Percentiles rank a stretch among this genome's conserved stretches.
phyloP scores from a whole-genome alignment of 139 green algal species.

The Chlorokybus atmophyticus region DNA sequence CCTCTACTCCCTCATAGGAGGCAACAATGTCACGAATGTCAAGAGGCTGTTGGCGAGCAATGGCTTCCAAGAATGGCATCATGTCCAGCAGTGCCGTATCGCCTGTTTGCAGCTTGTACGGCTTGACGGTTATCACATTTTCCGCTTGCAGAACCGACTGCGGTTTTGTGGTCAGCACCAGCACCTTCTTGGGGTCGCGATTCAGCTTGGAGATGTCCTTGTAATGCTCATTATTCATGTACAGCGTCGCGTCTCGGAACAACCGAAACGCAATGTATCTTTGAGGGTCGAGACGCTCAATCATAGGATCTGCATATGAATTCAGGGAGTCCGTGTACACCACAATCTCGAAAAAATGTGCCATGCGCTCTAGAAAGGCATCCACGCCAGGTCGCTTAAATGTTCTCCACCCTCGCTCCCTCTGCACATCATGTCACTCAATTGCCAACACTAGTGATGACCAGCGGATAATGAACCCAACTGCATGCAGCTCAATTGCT shows the following conservation, averaged over 20 bases:
- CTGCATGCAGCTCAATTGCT: background rate
- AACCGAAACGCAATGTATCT: slow-evolving; percentile 57
- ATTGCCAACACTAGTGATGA: background rate
- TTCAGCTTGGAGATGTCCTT: slow-evolving; percentile 89
- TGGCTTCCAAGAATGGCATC: slow-evolving; percentile 74
- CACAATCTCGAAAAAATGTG: slow-evolving; percentile 86
- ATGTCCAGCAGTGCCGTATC: slow-evolving; percentile 67
- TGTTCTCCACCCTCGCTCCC: slow-evolving; percentile 52
- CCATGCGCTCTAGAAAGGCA: slow-evolving; percentile 78
- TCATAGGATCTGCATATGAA: slow-evolving; percentile 29
- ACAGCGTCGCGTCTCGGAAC: slow-evolving; percentile 80
- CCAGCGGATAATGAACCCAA: background rate
- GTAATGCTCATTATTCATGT: slow-evolving; percentile 52
- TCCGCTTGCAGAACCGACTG: slow-evolving; percentile 64
- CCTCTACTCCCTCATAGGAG: too few relatives aligned
- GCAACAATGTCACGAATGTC: too few relatives aligned
- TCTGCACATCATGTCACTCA: slow-evolving; percentile 1
- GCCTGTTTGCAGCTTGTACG: slow-evolving; percentile 37
- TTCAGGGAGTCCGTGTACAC: slow-evolving; percentile 65
- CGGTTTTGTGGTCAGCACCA: slow-evolving; percentile 51
- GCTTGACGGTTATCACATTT: slow-evolving; percentile 55
- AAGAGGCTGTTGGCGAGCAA: too few relatives aligned
- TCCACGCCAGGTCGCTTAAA: slow-evolving; percentile 84
- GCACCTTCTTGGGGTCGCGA: slow-evolving; percentile 67
- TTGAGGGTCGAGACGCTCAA: slow-evolving; percentile 76